phyloP scores from a whole-genome alignment of 2,329 filamentous ascomycete species.

The Ophiosphaerella herpotricha region DNA sequence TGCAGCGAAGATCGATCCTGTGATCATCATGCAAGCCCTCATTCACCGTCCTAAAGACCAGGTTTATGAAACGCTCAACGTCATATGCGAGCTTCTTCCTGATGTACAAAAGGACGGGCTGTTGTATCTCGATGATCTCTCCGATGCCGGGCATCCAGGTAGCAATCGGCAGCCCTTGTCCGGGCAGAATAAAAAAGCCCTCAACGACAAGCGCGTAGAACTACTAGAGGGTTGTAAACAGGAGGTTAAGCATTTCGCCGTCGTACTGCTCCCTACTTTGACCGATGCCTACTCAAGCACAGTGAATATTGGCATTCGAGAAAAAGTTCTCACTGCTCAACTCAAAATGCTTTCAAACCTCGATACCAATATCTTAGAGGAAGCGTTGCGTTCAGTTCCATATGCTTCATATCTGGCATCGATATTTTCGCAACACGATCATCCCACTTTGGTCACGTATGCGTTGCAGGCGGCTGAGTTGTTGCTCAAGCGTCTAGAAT shows the following conservation, averaged over 20 bases:
- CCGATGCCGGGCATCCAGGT: conserved; percentile 55
- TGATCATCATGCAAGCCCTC: conserved; percentile 97
- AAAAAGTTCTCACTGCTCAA: conserved; percentile 94
- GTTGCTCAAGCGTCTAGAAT: conserved; percentile 78
- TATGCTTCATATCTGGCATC: conserved; percentile 96
- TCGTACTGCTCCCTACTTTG: conserved; percentile 90
- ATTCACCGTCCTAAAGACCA: conserved; percentile 96
- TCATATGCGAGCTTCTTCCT: conserved; percentile 92
- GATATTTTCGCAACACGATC: conserved; percentile 93
- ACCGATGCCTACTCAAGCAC: conserved; percentile 98
- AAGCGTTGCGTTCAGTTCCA: conserved; percentile 83
- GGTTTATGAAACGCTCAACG: conserved; percentile 94
- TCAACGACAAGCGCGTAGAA: conserved; percentile 81
- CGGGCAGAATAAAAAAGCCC: conserved; percentile 57
- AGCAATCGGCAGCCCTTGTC: conserved; percentile 52
- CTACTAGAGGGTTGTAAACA: conserved; percentile 80
- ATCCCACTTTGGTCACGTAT: conserved; percentile 81
- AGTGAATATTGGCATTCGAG: conserved; percentile 89
- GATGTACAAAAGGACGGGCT: conserved; percentile 65
- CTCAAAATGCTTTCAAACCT: conserved; percentile 97
- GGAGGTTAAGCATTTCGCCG: conserved; percentile 87
- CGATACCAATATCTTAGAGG: conserved; percentile 81
- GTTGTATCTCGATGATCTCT: conserved; percentile 56
- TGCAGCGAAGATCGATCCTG: conserved; percentile 87
- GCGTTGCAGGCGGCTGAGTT: conserved; percentile 90